Base-by-base conservation (phyloP, 352 stramenopile species). In the Phytophthora brassicae region DNA sequence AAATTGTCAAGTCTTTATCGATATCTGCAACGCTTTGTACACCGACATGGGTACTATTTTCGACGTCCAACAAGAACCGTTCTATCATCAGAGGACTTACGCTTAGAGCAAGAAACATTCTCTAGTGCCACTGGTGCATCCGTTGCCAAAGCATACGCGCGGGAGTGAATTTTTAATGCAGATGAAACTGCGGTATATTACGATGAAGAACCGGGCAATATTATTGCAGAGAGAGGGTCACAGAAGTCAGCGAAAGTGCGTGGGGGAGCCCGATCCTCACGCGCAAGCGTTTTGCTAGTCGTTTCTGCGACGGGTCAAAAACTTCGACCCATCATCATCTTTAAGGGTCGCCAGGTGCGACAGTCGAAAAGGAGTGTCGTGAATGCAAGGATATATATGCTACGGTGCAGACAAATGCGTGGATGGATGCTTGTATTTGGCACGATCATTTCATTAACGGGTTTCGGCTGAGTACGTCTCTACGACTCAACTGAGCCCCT, bases 401-500 rank as follows among this genome's bases (percentile, higher is more conserved):
- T n/a, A 49, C 66, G 19, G 60, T 74, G 1, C 56, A 66, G 33
- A 14, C 7, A 4, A 74, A 74, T 35, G 66, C 55, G 22, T 74
- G 56, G 56, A 74, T 70, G 66, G 66, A 74, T 31, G 13, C 22
- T 1, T n/a, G 17, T 6, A 41, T 66, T 33, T 69, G 60, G 66
- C 17, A 50, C 4, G 50, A 66, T 11, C 19, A 31, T 1, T 59
- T 64, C 36, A 56, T 66, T 22, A 19, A 58, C 6, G 24, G 14
- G 8, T 56, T 2, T 71, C 56, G 51, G 29, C 28, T 6, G 48
- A 65, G 0, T 58, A 50, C 39, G 41, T 66, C 17, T 39, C 45
- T 1, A 14, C 12, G 17, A 26, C 22, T 11, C 17, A 64, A 13
- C 20, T 12, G 46, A 19, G 14, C 35, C 35, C 35, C 35, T 41